Base-by-base conservation (phyloP, 1,139 yeast species). In the Suhomyces guaymorum region DNA sequence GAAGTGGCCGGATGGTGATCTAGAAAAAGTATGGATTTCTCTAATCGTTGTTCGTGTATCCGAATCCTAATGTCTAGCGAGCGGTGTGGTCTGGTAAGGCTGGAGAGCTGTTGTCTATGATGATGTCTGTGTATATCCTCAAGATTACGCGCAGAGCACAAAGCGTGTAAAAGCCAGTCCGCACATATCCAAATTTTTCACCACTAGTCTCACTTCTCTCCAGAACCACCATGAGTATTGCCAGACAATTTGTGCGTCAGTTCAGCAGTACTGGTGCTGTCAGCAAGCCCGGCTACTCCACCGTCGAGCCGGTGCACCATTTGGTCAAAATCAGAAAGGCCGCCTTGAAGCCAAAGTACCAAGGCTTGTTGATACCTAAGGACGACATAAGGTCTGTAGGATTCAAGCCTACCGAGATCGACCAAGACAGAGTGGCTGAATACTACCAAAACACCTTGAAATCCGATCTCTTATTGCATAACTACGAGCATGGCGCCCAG, bases 291-390 rank as follows among this genome's bases (percentile, higher is more conserved):
- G 95, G 87, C 2, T 81, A 82, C 57, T 83, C 94, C 30, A 75
- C 87, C 28, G 90, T 86, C 22, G 76, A 82, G 35, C 97, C 98
- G 3, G 95, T 90, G 12, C 98, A 92, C 59, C 98, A 92, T 61
- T 73, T 80, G 43, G 86, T 92, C 37, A 78, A 77, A 47, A 79
- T 86, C 52, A 74, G 76, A 49, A 92, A 92, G 61, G 66, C 80
- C 19, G 77, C 77, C 42, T 66, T 89, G 52, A 73, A 84, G 46
- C 87, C 89, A 33, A 69, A 78, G 41, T 84, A 79, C 57, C 76
- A 85, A 39, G 83, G 78, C 31, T 63, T 88, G 35, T 75, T 84
- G 46, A 63, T 73, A 35, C 78, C 83, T 26, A 80, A 81, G 48
- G 78, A 73, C 49, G 95, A 86, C 57, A 78, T 85, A 42, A 72